Evolutionary conservation across 306 rosid genomes (phyloP).

Genomic region (Inga laurina): DNA sequence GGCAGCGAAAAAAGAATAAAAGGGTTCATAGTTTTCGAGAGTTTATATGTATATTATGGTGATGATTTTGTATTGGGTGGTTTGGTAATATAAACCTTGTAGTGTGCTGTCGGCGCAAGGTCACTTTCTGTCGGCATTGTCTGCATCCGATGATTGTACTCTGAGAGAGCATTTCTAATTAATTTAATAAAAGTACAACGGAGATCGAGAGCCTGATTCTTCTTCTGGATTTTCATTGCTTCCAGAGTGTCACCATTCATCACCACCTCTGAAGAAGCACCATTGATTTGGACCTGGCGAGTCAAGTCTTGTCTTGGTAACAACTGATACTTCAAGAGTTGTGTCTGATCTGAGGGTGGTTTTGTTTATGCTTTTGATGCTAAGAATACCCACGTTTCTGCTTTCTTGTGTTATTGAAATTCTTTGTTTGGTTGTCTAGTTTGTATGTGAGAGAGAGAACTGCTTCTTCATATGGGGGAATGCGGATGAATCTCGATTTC

Average conservation of each 20-base stretch:
- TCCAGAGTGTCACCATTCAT: slow-evolving; percentile 39
- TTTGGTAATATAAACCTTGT: slow-evolving; percentile 41
- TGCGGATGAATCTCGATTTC: slow-evolving; percentile 44
- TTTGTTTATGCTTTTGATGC: slow-evolving; percentile 28
- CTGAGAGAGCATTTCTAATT: slow-evolving; percentile 36
- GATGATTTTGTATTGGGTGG: slow-evolving; percentile 48
- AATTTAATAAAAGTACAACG: slow-evolving; percentile 39
- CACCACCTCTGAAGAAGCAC: slow-evolving; percentile 41
- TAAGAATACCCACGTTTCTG: neutral
- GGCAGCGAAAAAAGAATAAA: slow-evolving; percentile 34
- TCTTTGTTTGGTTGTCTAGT: slow-evolving; percentile 21
- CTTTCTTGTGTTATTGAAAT: slow-evolving; percentile 5
- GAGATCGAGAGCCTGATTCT: slow-evolving; percentile 20
- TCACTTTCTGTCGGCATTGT: slow-evolving; percentile 79
- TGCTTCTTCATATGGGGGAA: slow-evolving; percentile 46
- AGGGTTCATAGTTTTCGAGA: neutral
- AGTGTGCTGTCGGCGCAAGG: slow-evolving; percentile 68
- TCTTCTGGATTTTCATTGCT: slow-evolving; percentile 47
- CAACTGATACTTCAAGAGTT: slow-evolving; percentile 27
- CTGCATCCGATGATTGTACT: slow-evolving; percentile 48
- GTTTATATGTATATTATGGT: neutral
- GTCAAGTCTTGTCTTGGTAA: slow-evolving; percentile 19
- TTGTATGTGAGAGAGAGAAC: slow-evolving; percentile 1
- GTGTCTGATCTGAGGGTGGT: slow-evolving; percentile 32
- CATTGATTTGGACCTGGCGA: slow-evolving; percentile 37